Percentiles rank a stretch among this genome's conserved stretches.
Evolutionary conservation across 2,329 filamentous ascomycete species (phyloP).

Genomic region (Byssothecium circinans): DNA sequence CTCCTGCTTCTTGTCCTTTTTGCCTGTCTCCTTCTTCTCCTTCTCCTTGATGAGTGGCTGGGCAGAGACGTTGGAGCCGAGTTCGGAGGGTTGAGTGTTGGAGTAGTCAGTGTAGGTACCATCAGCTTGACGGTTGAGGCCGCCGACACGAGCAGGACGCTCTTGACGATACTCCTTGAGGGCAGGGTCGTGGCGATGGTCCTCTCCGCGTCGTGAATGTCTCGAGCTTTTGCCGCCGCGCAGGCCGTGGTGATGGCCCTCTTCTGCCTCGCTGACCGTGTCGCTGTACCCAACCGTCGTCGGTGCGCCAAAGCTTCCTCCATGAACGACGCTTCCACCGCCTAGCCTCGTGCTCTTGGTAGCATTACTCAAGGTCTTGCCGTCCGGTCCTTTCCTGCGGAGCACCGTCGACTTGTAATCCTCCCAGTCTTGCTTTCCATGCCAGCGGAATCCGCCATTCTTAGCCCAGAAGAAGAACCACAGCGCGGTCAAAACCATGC

Average conservation of each 20-base stretch:
- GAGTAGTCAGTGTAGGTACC: constrained; percentile 79
- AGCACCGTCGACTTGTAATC: constrained; percentile 97
- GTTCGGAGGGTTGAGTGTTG: constrained; percentile 63
- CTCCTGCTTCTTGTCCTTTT: constrained; percentile 45
- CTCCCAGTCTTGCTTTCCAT: constrained; percentile 84
- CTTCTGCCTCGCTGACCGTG: constrained; percentile 26
- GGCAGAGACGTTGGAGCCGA: constrained; percentile 50
- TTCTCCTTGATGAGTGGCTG: constrained; percentile 50
- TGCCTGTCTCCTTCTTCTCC: constrained; percentile 30
- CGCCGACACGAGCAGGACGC: constrained; percentile 82
- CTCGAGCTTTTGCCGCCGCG: constrained; percentile 37
- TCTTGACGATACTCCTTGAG: constrained; percentile 85
- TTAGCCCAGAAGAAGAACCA: constrained; percentile 99
- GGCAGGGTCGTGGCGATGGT: constrained; percentile 58
- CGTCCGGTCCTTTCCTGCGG: constrained; percentile 84
- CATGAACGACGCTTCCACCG: constrained; percentile 78
- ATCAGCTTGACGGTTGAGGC: constrained; percentile 81
- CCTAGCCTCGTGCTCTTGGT: constrained; percentile 82
- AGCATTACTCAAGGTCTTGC: constrained; percentile 78
- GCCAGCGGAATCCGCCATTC: constrained; percentile 91
- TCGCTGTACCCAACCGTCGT: background rate
- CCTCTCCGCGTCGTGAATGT: constrained; percentile 59
- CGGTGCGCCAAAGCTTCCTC: constrained; percentile 52
- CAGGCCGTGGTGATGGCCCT: constrained; percentile 48
- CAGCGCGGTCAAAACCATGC: constrained; percentile 72